These are phyloP conservation scores for Backusella liffmaniae DNA, from an alignment of 192 early-diverging fungal genomes.

Conservation along the genomic window DNA sequence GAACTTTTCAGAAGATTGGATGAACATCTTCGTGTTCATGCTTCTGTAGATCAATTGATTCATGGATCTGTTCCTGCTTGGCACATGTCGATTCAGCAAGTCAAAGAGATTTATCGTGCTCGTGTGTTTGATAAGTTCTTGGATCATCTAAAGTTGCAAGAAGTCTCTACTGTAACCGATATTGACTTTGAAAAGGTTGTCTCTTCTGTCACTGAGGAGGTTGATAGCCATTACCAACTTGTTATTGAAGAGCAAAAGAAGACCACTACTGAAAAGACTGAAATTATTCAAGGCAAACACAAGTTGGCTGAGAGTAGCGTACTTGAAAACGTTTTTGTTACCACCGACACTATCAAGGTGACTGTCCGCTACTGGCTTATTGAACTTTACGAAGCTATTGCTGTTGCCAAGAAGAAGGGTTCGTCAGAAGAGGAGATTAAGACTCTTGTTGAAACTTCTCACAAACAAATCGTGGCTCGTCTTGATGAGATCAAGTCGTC, in stretches of 20 bases:
- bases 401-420: slow-evolving; percentile 15
- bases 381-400: slow-evolving; percentile 2
- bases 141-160: slow-evolving; percentile 1
- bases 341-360: slow-evolving; percentile 22
- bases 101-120: slow-evolving; percentile 25
- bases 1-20: slow-evolving; percentile 18
- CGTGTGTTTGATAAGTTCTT: slow-evolving; percentile 20
- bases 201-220: not conserved
- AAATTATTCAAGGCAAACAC: not conserved
- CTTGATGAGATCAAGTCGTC: slow-evolving; percentile 1
- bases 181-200: slow-evolving; percentile 7
- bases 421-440: slow-evolving; percentile 22
- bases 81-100: slow-evolving; percentile 22
- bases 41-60: slow-evolving; percentile 11
- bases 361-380: slow-evolving; percentile 28
- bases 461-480: not conserved
- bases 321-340: slow-evolving; percentile 14
- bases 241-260: not conserved
- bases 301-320: not conserved
- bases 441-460: not conserved
- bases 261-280: not conserved
- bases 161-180: not conserved
- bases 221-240: slow-evolving; percentile 18
- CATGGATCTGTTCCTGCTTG: slow-evolving; percentile 16
- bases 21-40: slow-evolving; percentile 13